A percentile compares a stretch with the other conserved stretches of the same genome.
Conservation (phyloP, 1,284 basidiomycete species). For the Puccinia hordei region DNA sequence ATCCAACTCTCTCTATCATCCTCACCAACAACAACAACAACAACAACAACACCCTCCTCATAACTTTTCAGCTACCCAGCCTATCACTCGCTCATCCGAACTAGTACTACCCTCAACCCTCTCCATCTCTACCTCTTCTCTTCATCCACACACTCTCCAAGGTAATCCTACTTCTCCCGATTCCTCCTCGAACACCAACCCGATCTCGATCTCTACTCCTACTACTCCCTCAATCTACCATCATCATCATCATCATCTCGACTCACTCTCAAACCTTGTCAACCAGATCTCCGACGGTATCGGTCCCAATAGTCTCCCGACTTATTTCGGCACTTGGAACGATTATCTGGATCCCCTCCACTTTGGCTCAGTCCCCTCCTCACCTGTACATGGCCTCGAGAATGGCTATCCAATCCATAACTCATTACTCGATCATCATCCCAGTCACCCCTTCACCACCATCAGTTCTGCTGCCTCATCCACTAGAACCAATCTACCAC, state of each 20-base stretch:
- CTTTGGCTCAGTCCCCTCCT: slow-evolving; percentile 41
- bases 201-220: not conserved
- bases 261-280: not conserved
- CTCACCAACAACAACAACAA: not conserved
- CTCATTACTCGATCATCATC: not conserved
- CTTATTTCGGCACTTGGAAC: not conserved
- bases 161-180: too few species aligned
- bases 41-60: too few species aligned
- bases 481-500: not conserved
- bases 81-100: not conserved
- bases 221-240: slow-evolving; percentile 3
- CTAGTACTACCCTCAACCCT: not conserved
- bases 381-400: slow-evolving; percentile 10
- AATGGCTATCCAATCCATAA: not conserved
- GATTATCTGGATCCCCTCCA: not conserved
- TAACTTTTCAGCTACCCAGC: not conserved
- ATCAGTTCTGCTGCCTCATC: slow-evolving; percentile 1
- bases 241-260: not conserved
- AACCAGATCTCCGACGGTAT: not conserved
- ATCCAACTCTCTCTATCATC: not conserved
- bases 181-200: not conserved
- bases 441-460: not conserved
- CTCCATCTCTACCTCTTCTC: not conserved
- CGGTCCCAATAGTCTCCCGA: slow-evolving; percentile 20
- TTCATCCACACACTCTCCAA: not conserved